Evolutionary conservation across 2,329 filamentous ascomycete genomes (phyloP).

Genomic region (Fusarium phyllophilum): DNA sequence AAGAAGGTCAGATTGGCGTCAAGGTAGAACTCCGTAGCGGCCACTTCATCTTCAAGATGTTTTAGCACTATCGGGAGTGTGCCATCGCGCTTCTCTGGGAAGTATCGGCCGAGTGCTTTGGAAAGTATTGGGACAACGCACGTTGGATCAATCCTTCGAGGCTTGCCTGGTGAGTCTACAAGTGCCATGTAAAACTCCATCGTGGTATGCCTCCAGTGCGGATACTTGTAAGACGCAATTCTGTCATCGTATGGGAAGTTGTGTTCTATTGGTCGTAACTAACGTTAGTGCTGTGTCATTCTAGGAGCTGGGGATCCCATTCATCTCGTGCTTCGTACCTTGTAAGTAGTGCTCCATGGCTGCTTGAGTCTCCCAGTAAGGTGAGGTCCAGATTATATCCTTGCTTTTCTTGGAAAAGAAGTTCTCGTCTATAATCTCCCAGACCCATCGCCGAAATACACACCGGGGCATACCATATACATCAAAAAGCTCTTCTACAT

Average conservation of each 20-base stretch:
- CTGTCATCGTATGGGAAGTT: neutral
- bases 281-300: neutral
- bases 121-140: neutral
- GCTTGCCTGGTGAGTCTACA: neutral
- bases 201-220: neutral
- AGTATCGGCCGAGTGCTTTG: neutral
- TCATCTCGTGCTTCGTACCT: neutral
- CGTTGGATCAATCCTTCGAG: neutral
- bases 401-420: neutral
- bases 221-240: neutral
- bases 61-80: no score
- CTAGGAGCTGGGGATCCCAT: neutral
- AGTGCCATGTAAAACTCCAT: neutral
- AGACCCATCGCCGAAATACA: neutral
- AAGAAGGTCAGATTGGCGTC: neutral
- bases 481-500: neutral
- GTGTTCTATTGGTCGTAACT: neutral
- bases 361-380: neutral
- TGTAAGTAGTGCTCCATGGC: neutral
- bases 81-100: neutral
- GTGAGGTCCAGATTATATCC: neutral
- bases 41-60: no score
- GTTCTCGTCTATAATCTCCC: neutral
- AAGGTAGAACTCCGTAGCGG: neutral
- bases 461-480: accelerated